phyloP scores from a whole-genome alignment of 2,329 filamentous ascomycete genomes.

The Xylaria sp. region DNA sequence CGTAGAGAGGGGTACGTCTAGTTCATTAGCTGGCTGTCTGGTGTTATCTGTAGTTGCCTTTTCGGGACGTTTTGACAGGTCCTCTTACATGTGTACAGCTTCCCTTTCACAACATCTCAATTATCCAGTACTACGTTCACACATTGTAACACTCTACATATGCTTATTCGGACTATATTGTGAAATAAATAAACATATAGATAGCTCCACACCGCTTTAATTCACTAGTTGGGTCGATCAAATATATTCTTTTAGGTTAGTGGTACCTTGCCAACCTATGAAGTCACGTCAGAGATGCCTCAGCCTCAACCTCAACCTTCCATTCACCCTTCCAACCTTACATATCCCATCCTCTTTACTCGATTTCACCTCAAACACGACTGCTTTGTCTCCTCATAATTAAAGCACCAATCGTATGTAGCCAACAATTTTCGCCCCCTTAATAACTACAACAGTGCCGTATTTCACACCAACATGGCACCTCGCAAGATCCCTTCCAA shows the following conservation, averaged over 20 bases:
- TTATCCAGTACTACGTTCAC: not conserved
- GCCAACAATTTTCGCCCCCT: not conserved
- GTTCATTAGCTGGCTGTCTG: slow-evolving; percentile 17
- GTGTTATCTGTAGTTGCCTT: slow-evolving; percentile 25
- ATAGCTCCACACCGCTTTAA: not conserved
- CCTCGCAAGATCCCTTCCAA: slow-evolving; percentile 30
- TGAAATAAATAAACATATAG: not conserved
- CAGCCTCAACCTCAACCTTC: slow-evolving; percentile 5
- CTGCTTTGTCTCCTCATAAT: not conserved
- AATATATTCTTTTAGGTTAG: not conserved
- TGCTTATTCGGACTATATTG: not conserved
- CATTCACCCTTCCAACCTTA: not conserved
- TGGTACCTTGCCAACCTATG: not conserved
- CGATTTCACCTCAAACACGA: not conserved
- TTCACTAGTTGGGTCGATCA: not conserved
- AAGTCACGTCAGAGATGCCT: slow-evolving; percentile 2
- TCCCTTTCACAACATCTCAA: not conserved
- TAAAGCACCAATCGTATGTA: not conserved
- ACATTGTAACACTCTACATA: slow-evolving; percentile 1
- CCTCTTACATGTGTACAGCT: slow-evolving; percentile 3
- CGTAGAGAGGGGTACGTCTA: not conserved
- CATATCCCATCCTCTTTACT: not conserved
- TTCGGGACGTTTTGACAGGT: slow-evolving; percentile 23
- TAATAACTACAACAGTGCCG: not conserved
- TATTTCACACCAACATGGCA: slow-evolving; percentile 35